Base-by-base conservation (phyloP, 2,329 filamentous ascomycete species). In the Neopestalotiopsis rosae region DNA sequence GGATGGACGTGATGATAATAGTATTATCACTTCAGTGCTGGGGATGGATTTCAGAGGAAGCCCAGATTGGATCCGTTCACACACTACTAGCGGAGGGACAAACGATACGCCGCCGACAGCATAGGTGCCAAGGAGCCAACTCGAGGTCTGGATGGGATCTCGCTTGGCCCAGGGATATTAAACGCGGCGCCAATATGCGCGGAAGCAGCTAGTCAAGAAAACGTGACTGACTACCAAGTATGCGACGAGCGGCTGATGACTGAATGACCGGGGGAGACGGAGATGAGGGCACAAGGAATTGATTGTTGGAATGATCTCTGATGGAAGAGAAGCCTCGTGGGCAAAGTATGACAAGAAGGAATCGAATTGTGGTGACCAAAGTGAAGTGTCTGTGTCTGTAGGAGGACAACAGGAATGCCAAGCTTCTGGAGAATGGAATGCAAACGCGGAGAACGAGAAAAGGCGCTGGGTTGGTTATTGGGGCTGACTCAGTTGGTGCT, bases 151-250 rank as follows among this genome's bases (percentile, higher is more conserved):
- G 52, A 58, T 66, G 63, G 45, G 63, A 56, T 66, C 56, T 52
- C 52, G 65, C 45, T 24, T 57, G 65, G 65, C 5, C 65, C 28
- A 40, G 56, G 20, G n/a, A 52, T 52, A 61, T 42, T 58, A 42
- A 52, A 63, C 58, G 57, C 66, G 58, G 45, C 58, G 66, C 66
- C 66, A 67, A 67, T 38, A 7, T 52, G 59, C 24, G 59, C 61
- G 58, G n/a, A 9, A 67, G 32, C 57, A 52, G 58, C 66, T 67
- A 63, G 57, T 24, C 42, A 24, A 52, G 17, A 24, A 30, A 62
- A 34, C 30, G 59, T 62, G 28, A 34, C 34, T n/a, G 17, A 52
- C 45, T n/a, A 52, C 20, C 14, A 28, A 52, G 24, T 14, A 34
- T 14, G 17, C 17, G 20, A 49, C 13, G 38, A 49, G 24, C 58